phyloP scores from a whole-genome alignment of 1,139 yeast genomes.

The Pichia sp. region DNA sequence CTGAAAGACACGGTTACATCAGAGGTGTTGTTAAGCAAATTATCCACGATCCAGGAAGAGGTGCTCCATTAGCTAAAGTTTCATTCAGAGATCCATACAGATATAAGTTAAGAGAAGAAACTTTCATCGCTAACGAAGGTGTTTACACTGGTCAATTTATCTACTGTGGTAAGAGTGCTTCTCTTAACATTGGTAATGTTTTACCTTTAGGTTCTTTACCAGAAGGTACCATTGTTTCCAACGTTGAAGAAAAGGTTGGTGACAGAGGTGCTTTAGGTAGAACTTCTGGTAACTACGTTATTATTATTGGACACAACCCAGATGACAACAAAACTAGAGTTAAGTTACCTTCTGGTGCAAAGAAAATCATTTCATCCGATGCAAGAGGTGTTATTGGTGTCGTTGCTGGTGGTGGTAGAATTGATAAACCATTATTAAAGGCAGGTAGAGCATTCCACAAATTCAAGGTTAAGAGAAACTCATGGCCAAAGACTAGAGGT shows the following conservation, averaged over 20 bases:
- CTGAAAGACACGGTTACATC: constrained; percentile 99
- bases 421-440: constrained; percentile 97
- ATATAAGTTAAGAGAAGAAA: constrained; percentile 96
- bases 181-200: constrained; percentile 95
- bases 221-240: constrained; percentile 98
- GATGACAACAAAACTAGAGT: constrained; percentile 99
- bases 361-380: constrained; percentile 88
- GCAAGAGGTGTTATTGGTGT: constrained; percentile 99
- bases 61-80: constrained; percentile 99
- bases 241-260: constrained; percentile 98
- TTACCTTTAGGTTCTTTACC: constrained; percentile 96
- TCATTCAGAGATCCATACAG: constrained; percentile 99
- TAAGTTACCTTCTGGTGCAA: constrained; percentile 98
- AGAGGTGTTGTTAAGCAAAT: constrained; percentile 99
- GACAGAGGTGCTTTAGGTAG: constrained; percentile 99
- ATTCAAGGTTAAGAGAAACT: constrained; percentile 98
- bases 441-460: constrained; percentile 99
- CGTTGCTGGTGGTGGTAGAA: constrained; percentile 99
- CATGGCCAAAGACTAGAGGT: constrained; percentile 99
- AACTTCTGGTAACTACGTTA: constrained; percentile 99
- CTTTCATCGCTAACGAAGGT: constrained; percentile 99
- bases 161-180: constrained; percentile 98
- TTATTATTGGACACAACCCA: constrained; percentile 98
- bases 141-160: constrained; percentile 98
- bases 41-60: constrained; percentile 99